Percentiles rank a stretch among this genome's conserved stretches.
Conservation (phyloP, 2,329 filamentous ascomycete genomes). For the Tolypocladium cylindrosporum region DNA sequence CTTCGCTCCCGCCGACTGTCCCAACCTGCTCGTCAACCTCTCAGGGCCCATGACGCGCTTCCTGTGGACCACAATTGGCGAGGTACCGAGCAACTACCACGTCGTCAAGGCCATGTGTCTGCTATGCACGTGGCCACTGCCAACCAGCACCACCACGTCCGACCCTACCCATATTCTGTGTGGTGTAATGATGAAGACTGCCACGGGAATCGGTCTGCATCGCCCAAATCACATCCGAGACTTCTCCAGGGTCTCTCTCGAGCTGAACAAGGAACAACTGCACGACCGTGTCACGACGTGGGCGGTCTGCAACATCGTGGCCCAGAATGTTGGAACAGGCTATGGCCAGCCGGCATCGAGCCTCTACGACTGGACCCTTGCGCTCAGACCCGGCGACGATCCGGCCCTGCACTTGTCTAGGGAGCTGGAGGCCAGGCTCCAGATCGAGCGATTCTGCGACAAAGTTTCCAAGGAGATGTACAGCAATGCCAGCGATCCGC, state of each 20-base stretch:
- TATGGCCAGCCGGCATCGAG: conserved; percentile 75
- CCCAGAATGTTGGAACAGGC: conserved; percentile 72
- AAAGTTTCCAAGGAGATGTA: conserved; percentile 73
- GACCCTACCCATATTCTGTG: conserved; percentile 76
- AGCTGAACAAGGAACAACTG: conserved; percentile 69
- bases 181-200: conserved; percentile 80
- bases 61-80: conserved; percentile 67
- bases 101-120: conserved; percentile 74
- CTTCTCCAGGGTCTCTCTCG: conserved; percentile 65
- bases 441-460: conserved; percentile 66
- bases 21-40: conserved; percentile 55
- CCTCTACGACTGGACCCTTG: conserved; percentile 65
- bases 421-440: conserved; percentile 57
- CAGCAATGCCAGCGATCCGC: conserved; percentile 63
- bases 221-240: conserved; percentile 74
- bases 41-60: conserved; percentile 59
- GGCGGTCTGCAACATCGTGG: conserved; percentile 79
- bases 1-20: conserved; percentile 46
- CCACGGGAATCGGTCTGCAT: conserved; percentile 74
- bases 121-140: conserved; percentile 72
- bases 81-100: conserved; percentile 69
- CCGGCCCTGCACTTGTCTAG: conserved; percentile 47
- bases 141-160: conserved; percentile 69
- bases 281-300: conserved; percentile 71
- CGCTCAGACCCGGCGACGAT: conserved; percentile 47